Conservation (phyloP, 163 green algal genomes). For the Smithsoniella earleae region DNA sequence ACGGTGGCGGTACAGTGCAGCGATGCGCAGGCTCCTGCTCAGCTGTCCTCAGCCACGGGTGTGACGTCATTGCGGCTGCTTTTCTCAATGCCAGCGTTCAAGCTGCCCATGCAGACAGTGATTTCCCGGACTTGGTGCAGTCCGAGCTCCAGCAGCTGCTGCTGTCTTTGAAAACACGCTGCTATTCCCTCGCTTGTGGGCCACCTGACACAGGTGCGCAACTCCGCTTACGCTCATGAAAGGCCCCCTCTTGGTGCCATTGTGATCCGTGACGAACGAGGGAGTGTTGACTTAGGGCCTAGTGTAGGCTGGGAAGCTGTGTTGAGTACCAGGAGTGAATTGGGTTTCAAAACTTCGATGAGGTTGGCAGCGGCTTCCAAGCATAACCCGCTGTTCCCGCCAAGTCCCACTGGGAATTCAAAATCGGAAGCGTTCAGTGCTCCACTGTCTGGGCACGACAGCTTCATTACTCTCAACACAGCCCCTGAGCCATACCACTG, state of each 20-base stretch:
- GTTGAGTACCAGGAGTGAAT: background rate
- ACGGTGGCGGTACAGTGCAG: background rate
- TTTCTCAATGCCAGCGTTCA: background rate
- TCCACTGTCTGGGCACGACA: background rate
- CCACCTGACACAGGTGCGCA: background rate
- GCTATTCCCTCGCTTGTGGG: background rate
- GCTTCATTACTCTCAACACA: background rate
- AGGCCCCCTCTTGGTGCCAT: too few species aligned
- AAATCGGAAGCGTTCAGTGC: background rate
- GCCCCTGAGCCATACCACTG: constrained; percentile 11
- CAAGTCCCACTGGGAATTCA: constrained; percentile 30
- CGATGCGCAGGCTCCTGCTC: background rate
- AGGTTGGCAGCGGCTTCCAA: background rate
- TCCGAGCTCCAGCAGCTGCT: constrained; percentile 12
- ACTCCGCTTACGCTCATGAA: too few species aligned
- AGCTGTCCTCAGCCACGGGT: background rate
- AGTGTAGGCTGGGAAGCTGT: background rate
- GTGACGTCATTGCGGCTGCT: background rate
- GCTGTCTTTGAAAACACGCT: constrained; percentile 17
- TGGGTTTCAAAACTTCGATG: background rate
- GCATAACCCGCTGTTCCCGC: constrained; percentile 9
- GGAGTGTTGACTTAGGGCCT: too few species aligned
- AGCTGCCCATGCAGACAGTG: background rate
- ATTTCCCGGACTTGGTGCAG: constrained; percentile 26
- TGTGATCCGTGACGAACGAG: too few species aligned